Percentiles rank a stretch among this genome's conserved stretches.
These are phyloP conservation scores for Ogataea minuta DNA, from an alignment of 805 yeast species.

Conservation along the genomic window DNA sequence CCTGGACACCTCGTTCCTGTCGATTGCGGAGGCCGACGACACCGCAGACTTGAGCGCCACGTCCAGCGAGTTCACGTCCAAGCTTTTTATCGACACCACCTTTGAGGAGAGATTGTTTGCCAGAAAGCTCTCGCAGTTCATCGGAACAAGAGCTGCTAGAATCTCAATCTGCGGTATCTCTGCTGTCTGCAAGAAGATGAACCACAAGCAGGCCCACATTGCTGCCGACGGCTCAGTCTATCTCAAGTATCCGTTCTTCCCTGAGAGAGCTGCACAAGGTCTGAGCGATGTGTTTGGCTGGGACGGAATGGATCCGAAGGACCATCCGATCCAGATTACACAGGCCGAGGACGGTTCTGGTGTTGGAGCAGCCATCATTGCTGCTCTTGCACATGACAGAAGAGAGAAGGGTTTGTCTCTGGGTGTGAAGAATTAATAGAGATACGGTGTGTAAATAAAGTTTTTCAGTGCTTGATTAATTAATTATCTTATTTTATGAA, in stretches of 20 bases:
- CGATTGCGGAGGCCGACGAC: slow-evolving; percentile 86
- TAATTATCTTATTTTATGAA: slow-evolving; percentile 17
- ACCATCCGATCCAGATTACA: slow-evolving; percentile 80
- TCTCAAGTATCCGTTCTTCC: slow-evolving; percentile 92
- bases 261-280: slow-evolving; percentile 89
- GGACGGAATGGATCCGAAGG: slow-evolving; percentile 42
- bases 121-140: slow-evolving; percentile 78
- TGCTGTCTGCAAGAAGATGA: slow-evolving; percentile 90
- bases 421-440: slow-evolving; percentile 39
- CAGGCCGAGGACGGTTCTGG: slow-evolving; percentile 99
- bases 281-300: slow-evolving; percentile 90
- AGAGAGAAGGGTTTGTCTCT: slow-evolving; percentile 66
- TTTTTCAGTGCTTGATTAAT: not conserved
- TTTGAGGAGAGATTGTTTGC: slow-evolving; percentile 79
- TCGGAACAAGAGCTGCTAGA: slow-evolving; percentile 94
- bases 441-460: slow-evolving; percentile 6
- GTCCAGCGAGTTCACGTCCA: slow-evolving; percentile 58
- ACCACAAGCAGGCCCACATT: slow-evolving; percentile 72
- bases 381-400: slow-evolving; percentile 88
- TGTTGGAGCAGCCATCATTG: slow-evolving; percentile 98
- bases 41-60: slow-evolving; percentile 80
- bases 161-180: slow-evolving; percentile 95
- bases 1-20: slow-evolving; percentile 87
- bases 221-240: slow-evolving; percentile 98
- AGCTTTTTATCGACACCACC: slow-evolving; percentile 65